Evolutionary conservation across 176 grass and related monocot genomes (phyloP).

Genomic region (Musa itinerans): DNA sequence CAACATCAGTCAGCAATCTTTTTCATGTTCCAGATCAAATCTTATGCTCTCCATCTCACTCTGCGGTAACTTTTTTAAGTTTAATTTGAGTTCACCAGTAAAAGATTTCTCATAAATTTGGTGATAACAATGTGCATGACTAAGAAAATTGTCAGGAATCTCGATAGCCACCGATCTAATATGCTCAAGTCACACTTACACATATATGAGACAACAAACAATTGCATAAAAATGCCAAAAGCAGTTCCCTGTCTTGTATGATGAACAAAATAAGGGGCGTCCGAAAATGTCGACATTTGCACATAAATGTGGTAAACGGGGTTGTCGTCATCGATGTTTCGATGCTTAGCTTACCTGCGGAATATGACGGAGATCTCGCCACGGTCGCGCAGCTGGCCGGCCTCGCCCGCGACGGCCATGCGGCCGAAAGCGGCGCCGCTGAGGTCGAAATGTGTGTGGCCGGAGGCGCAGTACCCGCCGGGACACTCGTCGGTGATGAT

Average conservation of each 20-base stretch:
- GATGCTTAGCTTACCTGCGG: slow-evolving; percentile 40
- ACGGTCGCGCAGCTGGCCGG: slow-evolving; percentile 56
- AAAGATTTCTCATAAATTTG: no score
- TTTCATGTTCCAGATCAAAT: no score
- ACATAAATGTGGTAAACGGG: not conserved
- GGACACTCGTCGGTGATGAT: slow-evolving; percentile 93
- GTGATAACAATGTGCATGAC: no score
- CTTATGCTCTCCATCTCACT: no score
- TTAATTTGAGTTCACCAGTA: no score
- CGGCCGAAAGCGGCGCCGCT: slow-evolving; percentile 64
- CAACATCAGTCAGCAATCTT: no score
- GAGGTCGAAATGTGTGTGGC: slow-evolving; percentile 74
- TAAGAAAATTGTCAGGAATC: not conserved
- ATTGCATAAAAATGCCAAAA: no score
- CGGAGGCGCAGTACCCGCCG: slow-evolving; percentile 51
- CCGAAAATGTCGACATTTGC: not conserved
- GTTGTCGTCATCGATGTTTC: not conserved
- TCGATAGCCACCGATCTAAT: not conserved
- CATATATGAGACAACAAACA: not conserved
- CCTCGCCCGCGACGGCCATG: slow-evolving; percentile 66
- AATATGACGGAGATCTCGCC: slow-evolving; percentile 60
- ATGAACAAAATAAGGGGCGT: no score
- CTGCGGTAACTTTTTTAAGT: no score
- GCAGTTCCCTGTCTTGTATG: no score
- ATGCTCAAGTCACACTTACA: not conserved